phyloP scores from a whole-genome alignment of 2,329 filamentous ascomycete species.

The Colletotrichum zoysiae region DNA sequence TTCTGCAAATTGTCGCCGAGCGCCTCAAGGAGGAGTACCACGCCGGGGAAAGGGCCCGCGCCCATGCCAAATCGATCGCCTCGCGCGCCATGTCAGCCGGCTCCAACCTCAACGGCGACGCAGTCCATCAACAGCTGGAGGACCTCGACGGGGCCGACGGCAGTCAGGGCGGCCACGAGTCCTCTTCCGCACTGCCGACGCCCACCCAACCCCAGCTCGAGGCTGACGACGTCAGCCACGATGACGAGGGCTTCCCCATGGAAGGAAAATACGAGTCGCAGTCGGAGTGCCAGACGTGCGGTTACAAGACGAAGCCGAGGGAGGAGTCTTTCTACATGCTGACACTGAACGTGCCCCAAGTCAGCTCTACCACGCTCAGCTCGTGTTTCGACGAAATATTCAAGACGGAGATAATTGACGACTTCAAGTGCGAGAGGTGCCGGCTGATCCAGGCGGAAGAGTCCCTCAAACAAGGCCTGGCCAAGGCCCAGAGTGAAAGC shows the following conservation, averaged over 20 bases:
- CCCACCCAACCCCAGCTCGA: slow-evolving; percentile 35
- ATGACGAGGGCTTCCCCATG: slow-evolving; percentile 79
- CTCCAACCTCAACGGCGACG: slow-evolving; percentile 42
- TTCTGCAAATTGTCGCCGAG: slow-evolving; percentile 93
- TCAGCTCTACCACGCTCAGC: slow-evolving; percentile 83
- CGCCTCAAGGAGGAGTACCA: slow-evolving; percentile 94
- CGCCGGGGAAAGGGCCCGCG: slow-evolving; percentile 81
- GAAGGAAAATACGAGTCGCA: slow-evolving; percentile 95
- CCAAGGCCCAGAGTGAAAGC: slow-evolving; percentile 64
- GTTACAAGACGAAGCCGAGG: slow-evolving; percentile 87
- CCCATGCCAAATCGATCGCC: slow-evolving; percentile 59
- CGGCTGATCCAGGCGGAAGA: slow-evolving; percentile 84
- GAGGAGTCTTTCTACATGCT: slow-evolving; percentile 91
- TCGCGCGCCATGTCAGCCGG: slow-evolving; percentile 41
- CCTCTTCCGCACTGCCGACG: slow-evolving; percentile 37
- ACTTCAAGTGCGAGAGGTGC: slow-evolving; percentile 96
- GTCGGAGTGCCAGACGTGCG: slow-evolving; percentile 90
- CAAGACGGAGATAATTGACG: slow-evolving; percentile 95
- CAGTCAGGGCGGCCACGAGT: slow-evolving; percentile 22
- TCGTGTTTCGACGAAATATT: slow-evolving; percentile 94
- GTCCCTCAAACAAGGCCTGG: slow-evolving; percentile 70
- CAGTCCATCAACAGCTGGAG: slow-evolving; percentile 49
- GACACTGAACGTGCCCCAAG: slow-evolving; percentile 90
- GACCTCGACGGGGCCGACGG: slow-evolving; percentile 45
- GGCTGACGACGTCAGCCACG: slow-evolving; percentile 38